Evolutionary conservation across 202 grass and related monocot species (phyloP), one percentile per base, ranked within the genome.

Genomic region (Miscanthus sacchariflorus): DNA sequence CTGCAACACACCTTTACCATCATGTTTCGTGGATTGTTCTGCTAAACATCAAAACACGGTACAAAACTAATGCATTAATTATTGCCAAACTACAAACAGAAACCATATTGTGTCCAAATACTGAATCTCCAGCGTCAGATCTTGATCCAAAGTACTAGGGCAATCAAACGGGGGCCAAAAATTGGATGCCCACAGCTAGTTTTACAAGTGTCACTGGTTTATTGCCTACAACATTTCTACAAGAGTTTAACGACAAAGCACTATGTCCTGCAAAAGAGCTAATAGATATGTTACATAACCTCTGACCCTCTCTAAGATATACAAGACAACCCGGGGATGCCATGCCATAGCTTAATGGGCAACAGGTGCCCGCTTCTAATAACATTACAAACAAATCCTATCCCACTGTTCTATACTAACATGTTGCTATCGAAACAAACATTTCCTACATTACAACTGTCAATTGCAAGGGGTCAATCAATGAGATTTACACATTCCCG

Each of bases 381-480:
- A 84, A 93, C 36, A 89, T 84, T 76, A 88, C 85, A 88, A 90
- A 68, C 84, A 85, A 89, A 87, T 87, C 81, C 89, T 87, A 89
- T 88, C 87, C 79, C 79, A 85, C 67, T 78, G 84, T 85, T 83
- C 88, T 90, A 88, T 94, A 86, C 87, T 94, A 91, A 85, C 68
- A 81, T 91, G 84, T 94, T 77, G 80, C 84, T 92, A 92, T 87
- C 12, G 39, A 81, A 87, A 90, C 83, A 76, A 90, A 90, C 85
- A 83, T 80, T 91, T 89, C 89, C 86, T 94, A 94, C 90, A 91
- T 79, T 77, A 91, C 90, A 82, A 74, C 86, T 94, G 81, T 84
- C 91, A 87, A 83, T 59, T 84, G 80, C 80, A 85, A 88, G 77
- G 59, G 73, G 84, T 89, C 80, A 85, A 90, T 83, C 66, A 93